Base-by-base conservation (phyloP, 1,139 yeast species). In the Geotrichum carabidarum region DNA sequence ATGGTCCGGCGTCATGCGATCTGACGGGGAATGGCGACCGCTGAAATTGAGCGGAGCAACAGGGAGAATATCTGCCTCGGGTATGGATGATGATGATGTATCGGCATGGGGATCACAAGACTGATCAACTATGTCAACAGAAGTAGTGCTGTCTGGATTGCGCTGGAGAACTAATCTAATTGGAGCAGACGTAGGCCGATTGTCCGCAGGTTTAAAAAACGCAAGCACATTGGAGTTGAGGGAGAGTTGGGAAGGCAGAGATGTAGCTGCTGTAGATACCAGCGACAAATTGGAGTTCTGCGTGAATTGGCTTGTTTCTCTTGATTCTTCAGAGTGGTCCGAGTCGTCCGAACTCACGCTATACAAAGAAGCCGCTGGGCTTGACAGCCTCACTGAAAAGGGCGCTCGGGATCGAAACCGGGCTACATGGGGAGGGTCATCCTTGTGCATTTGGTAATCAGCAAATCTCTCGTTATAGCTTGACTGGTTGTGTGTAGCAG, bases 101-200 rank as follows among this genome's bases (percentile, higher is more conserved):
- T 15, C 14, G 8, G 4, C 11, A 8, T 6, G 4, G 17, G 42
- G 42, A 8, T 17, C 9, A 4, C 4, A n/a, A 43, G 40, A 27
- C 14, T 43, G 46, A 36, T 45, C 49, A 6, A 45, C 41, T 18
- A 45, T 45, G 15, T 45, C 49, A 8, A 45, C 42, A 22, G 27
- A 22, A 22, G 3, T 22, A 22, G 27, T 22, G 27, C 27, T 22
- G 27, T 5, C 27, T 22, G 27, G 27, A 22, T 22, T 22, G 5
- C 27, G 27, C 27, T 22, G 27, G 5, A 22, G 27, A 22, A 22
- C 27, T 22, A 22, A 22, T 22, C 27, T 22, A 22, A 22, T 5
- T 22, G 27, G 27, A 22, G 5, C 27, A 22, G 27, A 22, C 3
- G 27, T 22, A 22, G 27, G 27, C 3, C 27, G 4, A 5, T 22